Evolutionary conservation across 768 basidiomycete species (phyloP).

Genomic region (Harrya chromipes): DNA sequence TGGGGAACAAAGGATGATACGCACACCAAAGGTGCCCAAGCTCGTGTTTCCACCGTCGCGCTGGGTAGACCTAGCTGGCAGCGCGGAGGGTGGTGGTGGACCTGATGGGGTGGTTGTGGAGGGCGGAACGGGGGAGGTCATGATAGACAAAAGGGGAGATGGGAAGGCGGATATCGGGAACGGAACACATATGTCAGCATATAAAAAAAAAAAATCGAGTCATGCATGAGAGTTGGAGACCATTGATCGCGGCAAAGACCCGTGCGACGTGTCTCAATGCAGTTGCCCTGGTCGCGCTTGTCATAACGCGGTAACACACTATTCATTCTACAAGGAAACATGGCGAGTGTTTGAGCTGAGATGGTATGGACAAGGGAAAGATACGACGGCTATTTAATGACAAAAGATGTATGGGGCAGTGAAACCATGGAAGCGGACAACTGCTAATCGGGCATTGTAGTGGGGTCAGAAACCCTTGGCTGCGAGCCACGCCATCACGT

Average conservation of each 20-base stretch:
- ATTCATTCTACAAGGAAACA: background rate
- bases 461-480: constrained; percentile 56
- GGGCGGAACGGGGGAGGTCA: constrained; percentile 14
- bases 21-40: constrained; percentile 62
- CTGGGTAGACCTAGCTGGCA: constrained; percentile 51
- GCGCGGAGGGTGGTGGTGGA: constrained; percentile 18
- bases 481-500: constrained; percentile 61
- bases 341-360: background rate
- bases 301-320: no score
- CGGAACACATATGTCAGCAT: constrained; percentile 2
- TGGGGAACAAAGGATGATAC: constrained; percentile 33
- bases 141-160: background rate
- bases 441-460: constrained; percentile 9
- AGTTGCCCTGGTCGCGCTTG: background rate
- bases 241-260: no score
- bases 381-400: constrained; percentile 15
- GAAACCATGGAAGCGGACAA: constrained; percentile 6
- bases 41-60: constrained; percentile 54
- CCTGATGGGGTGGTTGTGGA: constrained; percentile 4
- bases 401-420: constrained; percentile 2
- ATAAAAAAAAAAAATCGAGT: no score
- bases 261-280: background rate
- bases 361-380: background rate
- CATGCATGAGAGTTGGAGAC: no score
- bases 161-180: constrained; percentile 4